phyloP scores from a whole-genome alignment of 495 filamentous ascomycete species.

The Xylaria longipes region DNA sequence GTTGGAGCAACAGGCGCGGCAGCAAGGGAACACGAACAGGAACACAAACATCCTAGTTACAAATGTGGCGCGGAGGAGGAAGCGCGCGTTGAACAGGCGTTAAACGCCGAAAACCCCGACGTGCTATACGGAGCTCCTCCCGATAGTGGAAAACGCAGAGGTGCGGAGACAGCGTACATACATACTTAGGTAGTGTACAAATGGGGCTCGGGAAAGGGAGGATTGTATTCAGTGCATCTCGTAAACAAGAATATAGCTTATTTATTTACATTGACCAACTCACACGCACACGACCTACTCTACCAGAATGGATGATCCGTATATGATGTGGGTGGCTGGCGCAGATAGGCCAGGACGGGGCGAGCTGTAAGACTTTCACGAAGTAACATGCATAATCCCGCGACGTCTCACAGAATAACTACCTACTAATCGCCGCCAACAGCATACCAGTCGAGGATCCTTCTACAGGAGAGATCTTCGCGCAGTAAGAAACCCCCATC shows the following conservation, averaged over 20 bases:
- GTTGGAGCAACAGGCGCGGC: no score
- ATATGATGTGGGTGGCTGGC: constrained; percentile 44
- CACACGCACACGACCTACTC: neutral
- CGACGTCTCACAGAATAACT: neutral
- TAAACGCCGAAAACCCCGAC: neutral
- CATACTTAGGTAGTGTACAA: no score
- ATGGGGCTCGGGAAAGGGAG: neutral
- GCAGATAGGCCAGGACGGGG: constrained; percentile 33
- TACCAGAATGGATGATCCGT: constrained; percentile 24
- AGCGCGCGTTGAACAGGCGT: no score
- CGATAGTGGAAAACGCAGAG: neutral
- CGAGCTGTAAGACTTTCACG: constrained; percentile 30
- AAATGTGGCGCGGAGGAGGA: no score
- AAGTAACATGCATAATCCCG: constrained; percentile 7
- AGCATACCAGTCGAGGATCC: constrained; percentile 48
- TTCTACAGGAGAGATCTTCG: constrained; percentile 44
- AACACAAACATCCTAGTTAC: no score
- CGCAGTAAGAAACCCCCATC: constrained; percentile 34
- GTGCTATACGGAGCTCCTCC: neutral
- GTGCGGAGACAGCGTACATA: constrained; percentile 2
- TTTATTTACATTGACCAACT: no score
- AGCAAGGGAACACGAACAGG: no score
- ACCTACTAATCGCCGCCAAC: neutral
- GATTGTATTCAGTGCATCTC: neutral
- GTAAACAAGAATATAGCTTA: neutral